Percentiles rank a stretch among this genome's conserved stretches.
These are phyloP conservation scores for Geotrichum cucujoidarum DNA, from an alignment of 1,139 yeast species.

Conservation along the genomic window DNA sequence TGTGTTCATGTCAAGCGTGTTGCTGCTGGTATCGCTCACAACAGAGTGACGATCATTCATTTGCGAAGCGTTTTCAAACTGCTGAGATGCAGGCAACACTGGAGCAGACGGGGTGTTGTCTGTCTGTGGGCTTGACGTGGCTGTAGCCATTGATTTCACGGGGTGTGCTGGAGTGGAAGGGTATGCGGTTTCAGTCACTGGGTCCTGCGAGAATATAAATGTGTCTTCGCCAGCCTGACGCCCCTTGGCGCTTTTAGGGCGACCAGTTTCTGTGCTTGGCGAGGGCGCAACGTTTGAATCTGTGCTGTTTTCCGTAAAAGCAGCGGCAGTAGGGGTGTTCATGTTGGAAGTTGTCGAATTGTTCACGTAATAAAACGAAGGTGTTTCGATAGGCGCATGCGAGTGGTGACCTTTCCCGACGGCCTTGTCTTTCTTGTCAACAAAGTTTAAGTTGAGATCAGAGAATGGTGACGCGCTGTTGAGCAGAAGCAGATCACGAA, in stretches of 20 bases:
- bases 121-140: slow-evolving; percentile 2
- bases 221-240: background rate
- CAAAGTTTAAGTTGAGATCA: slow-evolving; percentile 8
- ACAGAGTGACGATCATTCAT: background rate
- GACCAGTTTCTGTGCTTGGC: too few species aligned
- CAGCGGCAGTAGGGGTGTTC: background rate
- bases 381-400: background rate
- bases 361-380: too few species aligned
- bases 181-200: background rate
- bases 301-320: background rate
- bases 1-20: slow-evolving; percentile 45
- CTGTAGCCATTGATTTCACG: background rate
- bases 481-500: slow-evolving; percentile 21
- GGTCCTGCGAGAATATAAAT: background rate
- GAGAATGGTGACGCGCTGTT: slow-evolving; percentile 15
- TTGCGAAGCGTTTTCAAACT: slow-evolving; percentile 1
- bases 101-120: slow-evolving; percentile 4
- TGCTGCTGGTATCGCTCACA: slow-evolving; percentile 40
- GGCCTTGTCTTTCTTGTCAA: background rate
- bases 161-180: background rate
- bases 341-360: background rate
- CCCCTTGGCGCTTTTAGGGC: background rate
- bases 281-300: background rate
- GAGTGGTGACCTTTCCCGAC: background rate
- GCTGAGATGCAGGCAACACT: background rate